Base-by-base conservation (phyloP, 106 monocot species). In the Dendrobium catenatum region DNA sequence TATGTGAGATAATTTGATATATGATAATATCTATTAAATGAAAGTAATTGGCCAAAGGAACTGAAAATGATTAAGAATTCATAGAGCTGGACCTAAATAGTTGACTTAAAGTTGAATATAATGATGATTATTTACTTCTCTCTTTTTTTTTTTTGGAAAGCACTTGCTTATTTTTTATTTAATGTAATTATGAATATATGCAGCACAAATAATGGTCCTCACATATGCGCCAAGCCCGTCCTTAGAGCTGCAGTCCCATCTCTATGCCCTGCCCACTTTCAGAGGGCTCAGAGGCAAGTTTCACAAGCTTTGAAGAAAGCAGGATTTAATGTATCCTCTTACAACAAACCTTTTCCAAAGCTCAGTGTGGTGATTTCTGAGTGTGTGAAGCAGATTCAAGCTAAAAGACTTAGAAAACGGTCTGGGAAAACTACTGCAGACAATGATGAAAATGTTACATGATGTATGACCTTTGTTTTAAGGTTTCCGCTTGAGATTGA, bases 301-400 rank as follows among this genome's bases (percentile, higher is more conserved):
- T 75, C 79, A 29, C 87, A 87, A 73, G 93, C 84, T 82, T 87
- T 90, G 73, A 93, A 87, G 82, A 93, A 82, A 80, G 81, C 82
- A 37, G 93, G 90, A 18, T 26, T 86, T 78, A 86, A 86, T 81
- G 40, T 76, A 49, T 79, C 77, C n/a, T 80, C 83, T 82, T 84
- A 88, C 55, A 87, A 51, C 83, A 86, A 77, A 73, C 37, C 85
- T 42, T 11, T 81, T 68, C 85, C 88, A 26, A 90, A 85, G 42
- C 79, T 90, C 74, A 86, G 81, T 79, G 66, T 80, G 5, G 48
- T 93, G 80, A 77, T 90, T 83, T 40, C 85, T 73, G 88, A 88
- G 56, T 87, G 83, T 81, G 87, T 90, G 78, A 85, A 72, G 22
- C 88, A 85, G 77, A 90, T 93, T 82, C 86, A 90, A 84, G 79